Percentiles rank a stretch among this genome's conserved stretches.
These are phyloP conservation scores for Cicer yamashitae DNA, from an alignment of 306 rosid species.

Conservation along the genomic window DNA sequence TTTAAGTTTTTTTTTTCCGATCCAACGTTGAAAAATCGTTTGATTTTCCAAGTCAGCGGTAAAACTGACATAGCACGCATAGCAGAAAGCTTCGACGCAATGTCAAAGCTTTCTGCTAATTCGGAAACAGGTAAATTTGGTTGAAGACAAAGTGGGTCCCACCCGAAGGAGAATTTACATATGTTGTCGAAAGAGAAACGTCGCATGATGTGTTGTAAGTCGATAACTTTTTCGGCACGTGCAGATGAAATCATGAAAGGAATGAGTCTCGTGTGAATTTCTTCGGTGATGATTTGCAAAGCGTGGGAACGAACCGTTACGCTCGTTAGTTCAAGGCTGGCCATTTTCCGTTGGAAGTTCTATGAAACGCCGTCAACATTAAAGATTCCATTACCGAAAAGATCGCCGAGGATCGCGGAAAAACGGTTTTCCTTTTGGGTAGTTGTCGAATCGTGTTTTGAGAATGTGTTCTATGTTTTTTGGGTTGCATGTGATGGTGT, in stretches of 20 bases:
- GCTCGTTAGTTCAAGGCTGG: constrained; percentile 70
- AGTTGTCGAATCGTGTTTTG: constrained; percentile 69
- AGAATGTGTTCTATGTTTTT: constrained; percentile 79
- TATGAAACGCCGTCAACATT: constrained; percentile 75
- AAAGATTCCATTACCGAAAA: constrained; percentile 79
- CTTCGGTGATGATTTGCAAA: constrained; percentile 45
- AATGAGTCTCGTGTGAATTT: constrained; percentile 58
- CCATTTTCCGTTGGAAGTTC: constrained; percentile 84
- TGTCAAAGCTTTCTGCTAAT: constrained; percentile 63
- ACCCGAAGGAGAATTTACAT: constrained; percentile 70
- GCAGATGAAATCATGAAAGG: constrained; percentile 46
- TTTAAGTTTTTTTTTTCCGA: constrained; percentile 67
- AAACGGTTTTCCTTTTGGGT: constrained; percentile 82
- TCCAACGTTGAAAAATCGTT: constrained; percentile 58
- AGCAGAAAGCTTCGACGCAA: constrained; percentile 69
- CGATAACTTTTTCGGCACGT: not conserved
- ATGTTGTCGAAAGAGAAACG: constrained; percentile 80
- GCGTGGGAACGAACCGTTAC: constrained; percentile 67
- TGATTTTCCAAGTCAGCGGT: constrained; percentile 67
- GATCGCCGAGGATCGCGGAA: constrained; percentile 78
- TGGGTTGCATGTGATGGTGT: constrained; percentile 69
- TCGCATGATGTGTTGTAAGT: constrained; percentile 63
- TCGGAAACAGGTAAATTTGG: constrained; percentile 50
- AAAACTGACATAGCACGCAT: constrained; percentile 66
- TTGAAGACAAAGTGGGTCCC: constrained; percentile 75